Evolutionary conservation across 768 basidiomycete genomes (phyloP).

Genomic region (Rossbeevera mucosa): DNA sequence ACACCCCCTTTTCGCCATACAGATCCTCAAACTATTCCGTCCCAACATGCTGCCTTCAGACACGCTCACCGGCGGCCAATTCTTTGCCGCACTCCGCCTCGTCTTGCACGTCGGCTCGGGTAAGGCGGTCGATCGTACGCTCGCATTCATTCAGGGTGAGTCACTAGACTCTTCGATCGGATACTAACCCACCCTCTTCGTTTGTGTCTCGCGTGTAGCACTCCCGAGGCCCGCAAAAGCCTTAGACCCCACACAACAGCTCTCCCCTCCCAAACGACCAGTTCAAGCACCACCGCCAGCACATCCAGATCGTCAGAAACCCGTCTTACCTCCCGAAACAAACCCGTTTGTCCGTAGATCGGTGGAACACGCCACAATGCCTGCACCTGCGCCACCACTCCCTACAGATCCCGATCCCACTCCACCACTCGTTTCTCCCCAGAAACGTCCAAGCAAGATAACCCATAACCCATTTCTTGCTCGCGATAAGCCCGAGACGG

Average conservation of each 20-base stretch:
- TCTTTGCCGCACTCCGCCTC: slow-evolving; percentile 70
- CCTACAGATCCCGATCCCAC: slow-evolving; percentile 5
- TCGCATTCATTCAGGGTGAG: slow-evolving; percentile 77
- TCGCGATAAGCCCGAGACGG: slow-evolving; percentile 16
- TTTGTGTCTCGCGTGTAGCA: slow-evolving; percentile 10
- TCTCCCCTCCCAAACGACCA: slow-evolving; percentile 23
- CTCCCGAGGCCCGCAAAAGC: slow-evolving; percentile 10
- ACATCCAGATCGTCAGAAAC: slow-evolving; percentile 27
- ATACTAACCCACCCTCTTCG: not conserved
- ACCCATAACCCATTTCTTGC: slow-evolving; percentile 32
- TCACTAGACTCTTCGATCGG: not conserved
- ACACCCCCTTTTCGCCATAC: not conserved
- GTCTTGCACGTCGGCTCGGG: slow-evolving; percentile 60
- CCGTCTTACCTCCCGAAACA: slow-evolving; percentile 22
- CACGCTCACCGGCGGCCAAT: slow-evolving; percentile 61
- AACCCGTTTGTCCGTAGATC: slow-evolving; percentile 28
- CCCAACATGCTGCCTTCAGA: slow-evolving; percentile 51
- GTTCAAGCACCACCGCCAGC: slow-evolving; percentile 21
- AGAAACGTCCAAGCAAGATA: slow-evolving; percentile 17
- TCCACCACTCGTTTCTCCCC: not conserved
- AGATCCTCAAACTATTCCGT: slow-evolving; percentile 67
- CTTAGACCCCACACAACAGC: slow-evolving; percentile 3
- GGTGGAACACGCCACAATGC: slow-evolving; percentile 8
- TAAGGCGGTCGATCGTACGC: slow-evolving; percentile 54
- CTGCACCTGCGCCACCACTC: not conserved